Evolutionary conservation across 2,329 filamentous ascomycete species (phyloP).

Genomic region (Trichophyton schoenleinii): DNA sequence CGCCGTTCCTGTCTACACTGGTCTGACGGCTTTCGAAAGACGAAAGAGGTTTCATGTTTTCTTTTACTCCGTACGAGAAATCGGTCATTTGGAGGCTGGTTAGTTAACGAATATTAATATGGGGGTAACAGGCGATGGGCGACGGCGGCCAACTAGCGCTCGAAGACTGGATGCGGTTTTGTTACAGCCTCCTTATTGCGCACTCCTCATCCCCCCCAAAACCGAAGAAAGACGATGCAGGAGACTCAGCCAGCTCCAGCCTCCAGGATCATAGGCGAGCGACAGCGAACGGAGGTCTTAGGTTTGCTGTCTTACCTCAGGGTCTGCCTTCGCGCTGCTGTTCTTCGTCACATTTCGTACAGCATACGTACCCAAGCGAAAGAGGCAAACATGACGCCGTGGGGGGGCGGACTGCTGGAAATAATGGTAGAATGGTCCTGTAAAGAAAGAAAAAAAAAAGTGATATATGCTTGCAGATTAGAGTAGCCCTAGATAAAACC

Average conservation of each 20-base stretch:
- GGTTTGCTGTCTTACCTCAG: constrained; percentile 3
- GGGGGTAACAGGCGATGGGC: neutral
- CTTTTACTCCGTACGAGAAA: neutral
- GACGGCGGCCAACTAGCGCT: neutral
- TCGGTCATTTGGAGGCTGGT: neutral
- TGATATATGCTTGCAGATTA: neutral
- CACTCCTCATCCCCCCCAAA: neutral
- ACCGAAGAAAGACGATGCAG: neutral
- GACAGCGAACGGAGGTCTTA: constrained; percentile 1
- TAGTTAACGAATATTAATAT: neutral
- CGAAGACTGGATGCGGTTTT: neutral
- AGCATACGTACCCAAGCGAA: neutral
- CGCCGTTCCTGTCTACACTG: neutral
- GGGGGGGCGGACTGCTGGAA: neutral
- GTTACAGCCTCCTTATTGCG: neutral
- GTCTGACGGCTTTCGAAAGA: neutral
- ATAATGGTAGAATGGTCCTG: neutral
- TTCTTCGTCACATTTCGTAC: neutral
- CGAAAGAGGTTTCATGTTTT: neutral
- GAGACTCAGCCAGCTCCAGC: neutral
- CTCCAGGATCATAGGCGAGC: neutral
- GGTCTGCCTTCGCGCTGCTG: neutral
- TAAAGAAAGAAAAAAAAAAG: neutral
- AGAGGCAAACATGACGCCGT: neutral
- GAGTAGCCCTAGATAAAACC: neutral